These are phyloP conservation scores for Mortierella sp. DNA, from an alignment of 371 early-diverging fungal genomes.

Conservation along the genomic window DNA sequence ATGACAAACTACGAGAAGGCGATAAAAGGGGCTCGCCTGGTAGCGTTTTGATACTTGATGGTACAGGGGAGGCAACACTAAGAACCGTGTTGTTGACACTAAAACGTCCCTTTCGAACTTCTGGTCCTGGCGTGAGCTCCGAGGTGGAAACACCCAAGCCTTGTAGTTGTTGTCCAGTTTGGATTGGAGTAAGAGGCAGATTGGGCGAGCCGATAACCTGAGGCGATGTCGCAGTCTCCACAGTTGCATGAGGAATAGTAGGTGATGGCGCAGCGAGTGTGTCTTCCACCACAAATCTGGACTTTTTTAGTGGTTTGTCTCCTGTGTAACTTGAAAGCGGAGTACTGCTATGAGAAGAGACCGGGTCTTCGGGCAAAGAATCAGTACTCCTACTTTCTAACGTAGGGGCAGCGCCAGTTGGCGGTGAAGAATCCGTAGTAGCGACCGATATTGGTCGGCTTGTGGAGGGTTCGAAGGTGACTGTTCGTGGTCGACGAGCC, in stretches of 20 bases:
- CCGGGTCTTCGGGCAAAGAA: slow-evolving; percentile 15
- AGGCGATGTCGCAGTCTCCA: slow-evolving; percentile 13
- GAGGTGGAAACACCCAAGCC: slow-evolving; percentile 27
- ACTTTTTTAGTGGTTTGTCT: slow-evolving; percentile 53
- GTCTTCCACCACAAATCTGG: slow-evolving; percentile 68
- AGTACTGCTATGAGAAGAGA: slow-evolving; percentile 8
- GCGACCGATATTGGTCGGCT: slow-evolving; percentile 8
- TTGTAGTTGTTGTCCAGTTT: slow-evolving; percentile 21
- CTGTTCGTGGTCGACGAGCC: slow-evolving; percentile 27
- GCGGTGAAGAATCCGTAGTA: slow-evolving; percentile 20
- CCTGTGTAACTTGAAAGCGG: slow-evolving; percentile 12
- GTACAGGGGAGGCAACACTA: slow-evolving; percentile 20
- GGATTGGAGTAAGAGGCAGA: slow-evolving; percentile 5
- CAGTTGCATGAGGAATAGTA: slow-evolving; percentile 2
- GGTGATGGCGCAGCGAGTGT: slow-evolving; percentile 15
- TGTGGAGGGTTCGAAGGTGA: slow-evolving; percentile 29
- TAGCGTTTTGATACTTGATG: slow-evolving; percentile 26
- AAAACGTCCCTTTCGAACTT: slow-evolving; percentile 49
- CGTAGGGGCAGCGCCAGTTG: slow-evolving; percentile 5
- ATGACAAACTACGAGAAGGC: slow-evolving; percentile 40
- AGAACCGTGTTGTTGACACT: slow-evolving; percentile 47
- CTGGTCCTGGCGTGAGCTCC: slow-evolving; percentile 14
- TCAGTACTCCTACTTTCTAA: slow-evolving; percentile 11
- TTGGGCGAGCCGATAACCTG: slow-evolving; percentile 2
- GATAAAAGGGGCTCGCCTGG: slow-evolving; percentile 18